Percentiles rank a stretch among this genome's conserved stretches.
These are phyloP conservation scores for Heteromeles arbutifolia DNA, from an alignment of 306 rosid species.

Conservation along the genomic window DNA sequence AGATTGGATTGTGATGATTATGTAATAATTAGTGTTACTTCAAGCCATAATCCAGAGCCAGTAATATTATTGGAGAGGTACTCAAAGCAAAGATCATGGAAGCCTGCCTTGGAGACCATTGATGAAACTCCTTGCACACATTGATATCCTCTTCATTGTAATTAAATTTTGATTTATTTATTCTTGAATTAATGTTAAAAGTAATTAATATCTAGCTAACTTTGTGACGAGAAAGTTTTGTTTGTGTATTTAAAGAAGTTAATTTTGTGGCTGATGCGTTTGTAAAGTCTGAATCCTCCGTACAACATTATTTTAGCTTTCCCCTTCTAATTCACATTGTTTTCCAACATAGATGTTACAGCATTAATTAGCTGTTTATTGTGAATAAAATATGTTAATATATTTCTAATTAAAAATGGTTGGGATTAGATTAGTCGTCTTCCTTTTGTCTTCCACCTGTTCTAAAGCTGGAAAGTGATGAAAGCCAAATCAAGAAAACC, in stretches of 20 bases:
- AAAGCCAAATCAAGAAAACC: neutral
- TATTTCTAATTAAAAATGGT: neutral
- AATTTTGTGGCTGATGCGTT: neutral
- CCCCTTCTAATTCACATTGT: too few relatives aligned
- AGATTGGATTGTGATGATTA: constrained; percentile 7
- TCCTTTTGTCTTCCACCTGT: neutral
- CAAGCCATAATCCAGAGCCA: constrained; percentile 1
- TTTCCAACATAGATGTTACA: too few relatives aligned
- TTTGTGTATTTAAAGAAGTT: too few relatives aligned
- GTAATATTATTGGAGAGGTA: constrained; percentile 29
- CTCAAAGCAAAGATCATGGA: constrained; percentile 83
- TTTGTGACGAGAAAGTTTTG: neutral
- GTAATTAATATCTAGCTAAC: neutral
- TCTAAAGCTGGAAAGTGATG: neutral
- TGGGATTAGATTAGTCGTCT: neutral
- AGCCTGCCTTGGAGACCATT: constrained; percentile 79
- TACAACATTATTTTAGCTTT: too few relatives aligned
- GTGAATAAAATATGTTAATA: neutral
- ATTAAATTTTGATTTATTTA: neutral
- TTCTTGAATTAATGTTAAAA: neutral
- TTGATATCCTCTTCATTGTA: neutral
- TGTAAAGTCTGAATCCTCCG: too few relatives aligned
- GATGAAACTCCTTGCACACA: constrained; percentile 44
- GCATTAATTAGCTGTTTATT: neutral
- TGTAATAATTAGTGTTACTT: neutral